Evolutionary conservation across 2,329 filamentous ascomycete species (phyloP).

Genomic region (Metarhizium rileyi): DNA sequence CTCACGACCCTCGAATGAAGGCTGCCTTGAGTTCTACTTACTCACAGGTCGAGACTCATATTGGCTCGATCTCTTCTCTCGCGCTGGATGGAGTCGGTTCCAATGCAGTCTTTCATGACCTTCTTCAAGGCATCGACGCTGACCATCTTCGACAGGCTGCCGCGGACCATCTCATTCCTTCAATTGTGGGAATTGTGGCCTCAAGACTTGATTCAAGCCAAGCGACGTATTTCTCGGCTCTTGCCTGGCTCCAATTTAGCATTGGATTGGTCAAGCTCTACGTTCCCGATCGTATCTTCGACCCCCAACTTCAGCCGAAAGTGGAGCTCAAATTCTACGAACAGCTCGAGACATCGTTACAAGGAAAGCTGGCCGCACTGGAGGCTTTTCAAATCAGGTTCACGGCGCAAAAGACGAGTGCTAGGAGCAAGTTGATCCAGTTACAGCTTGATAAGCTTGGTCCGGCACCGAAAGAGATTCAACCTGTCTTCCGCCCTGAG

Average conservation of each 20-base stretch:
- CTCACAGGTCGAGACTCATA: slow-evolving; percentile 15
- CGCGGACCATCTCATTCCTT: slow-evolving; percentile 34
- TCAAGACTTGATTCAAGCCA: slow-evolving; percentile 11
- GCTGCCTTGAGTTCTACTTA: slow-evolving; percentile 18
- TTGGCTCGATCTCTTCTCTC: slow-evolving; percentile 6
- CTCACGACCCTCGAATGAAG: slow-evolving; percentile 26
- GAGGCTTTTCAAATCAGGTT: slow-evolving; percentile 55
- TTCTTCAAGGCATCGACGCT: slow-evolving; percentile 17
- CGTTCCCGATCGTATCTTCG: slow-evolving; percentile 76
- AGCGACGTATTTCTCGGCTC: slow-evolving; percentile 25
- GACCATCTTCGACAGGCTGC: slow-evolving; percentile 29
- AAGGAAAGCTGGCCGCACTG: slow-evolving; percentile 49
- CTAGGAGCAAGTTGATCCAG: slow-evolving; percentile 55
- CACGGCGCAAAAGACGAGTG: slow-evolving; percentile 57
- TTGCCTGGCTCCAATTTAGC: slow-evolving; percentile 69
- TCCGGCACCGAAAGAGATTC: slow-evolving; percentile 51
- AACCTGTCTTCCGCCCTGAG: slow-evolving; percentile 61
- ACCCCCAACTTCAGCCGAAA: slow-evolving; percentile 59
- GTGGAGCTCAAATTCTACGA: slow-evolving; percentile 53
- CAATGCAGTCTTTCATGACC: slow-evolving; percentile 11
- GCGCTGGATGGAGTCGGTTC: slow-evolving; percentile 4
- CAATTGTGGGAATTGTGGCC: slow-evolving; percentile 32
- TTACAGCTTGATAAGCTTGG: slow-evolving; percentile 56
- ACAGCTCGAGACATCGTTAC: slow-evolving; percentile 45
- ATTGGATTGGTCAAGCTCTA: slow-evolving; percentile 68